Base-by-base conservation (phyloP, 2,329 filamentous ascomycete genomes). In the Tolypocladium cylindrosporum region DNA sequence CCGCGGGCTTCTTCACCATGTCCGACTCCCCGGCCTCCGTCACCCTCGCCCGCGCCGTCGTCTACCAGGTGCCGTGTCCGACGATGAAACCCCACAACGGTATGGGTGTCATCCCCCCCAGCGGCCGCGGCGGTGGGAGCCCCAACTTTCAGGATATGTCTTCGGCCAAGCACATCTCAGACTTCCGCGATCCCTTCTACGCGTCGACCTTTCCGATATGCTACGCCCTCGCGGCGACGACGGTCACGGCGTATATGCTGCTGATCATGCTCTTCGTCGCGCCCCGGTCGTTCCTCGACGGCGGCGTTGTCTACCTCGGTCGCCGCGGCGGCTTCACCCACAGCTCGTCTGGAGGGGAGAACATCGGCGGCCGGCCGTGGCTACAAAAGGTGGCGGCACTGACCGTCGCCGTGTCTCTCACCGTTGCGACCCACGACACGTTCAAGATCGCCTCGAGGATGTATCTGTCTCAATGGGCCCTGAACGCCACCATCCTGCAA, bases 211-310 rank as follows among this genome's bases (percentile, higher is more conserved):
- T 94, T 51, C 93, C 94, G 16, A 91, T 96, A 72, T 88, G 90
- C 66, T 99, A 97, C 69, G 92, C 92, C 52, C 88, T 97, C 57
- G 91, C 91, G 58, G 90, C 91, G 19, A 91, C 91, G 21, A 97
- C 92, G 0, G 88, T 96, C 57, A 87, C 96, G 55, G 88, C 91
- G 54, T 97, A 95, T 74, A 88, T 95, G 69, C 84, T 97, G 53
- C 88, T 97, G 64, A 90, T 96, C 62, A 95, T 97, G 82, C 85
- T 97, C 42, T 84, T 96, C 68, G 91, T 97, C 66, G 96, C 91
- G 0, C 93, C 93, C n/a, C 86, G 93, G 55, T 96, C 94, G 4
- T 96, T 94, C 71, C 86, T 96, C 61, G 86, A 95, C 59, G 91
- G 91, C 57, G 90, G 91, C 27, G 85, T 89, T 54, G 90, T 93